Evolutionary conservation across 345 rosid genomes (phyloP).

Genomic region (Capsella bursapastoris): DNA sequence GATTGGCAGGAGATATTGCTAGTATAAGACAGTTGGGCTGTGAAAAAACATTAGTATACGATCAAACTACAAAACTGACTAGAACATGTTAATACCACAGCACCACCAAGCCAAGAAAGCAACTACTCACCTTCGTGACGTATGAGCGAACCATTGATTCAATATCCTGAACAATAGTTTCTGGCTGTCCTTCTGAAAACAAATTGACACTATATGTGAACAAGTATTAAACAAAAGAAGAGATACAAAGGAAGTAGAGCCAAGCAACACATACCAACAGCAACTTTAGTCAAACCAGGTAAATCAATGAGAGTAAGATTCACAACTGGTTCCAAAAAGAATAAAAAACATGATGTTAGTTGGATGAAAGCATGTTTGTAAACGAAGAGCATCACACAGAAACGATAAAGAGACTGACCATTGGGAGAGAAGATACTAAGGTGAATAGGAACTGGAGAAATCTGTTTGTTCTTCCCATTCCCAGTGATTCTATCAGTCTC

Average conservation of each 20-base stretch:
- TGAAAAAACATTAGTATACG: constrained; percentile 5
- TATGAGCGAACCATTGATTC: constrained; percentile 84
- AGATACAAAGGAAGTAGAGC: not conserved
- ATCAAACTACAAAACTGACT: not conserved
- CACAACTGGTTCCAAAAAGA: constrained; percentile 66
- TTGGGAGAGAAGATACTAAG: constrained; percentile 89
- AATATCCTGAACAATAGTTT: constrained; percentile 77
- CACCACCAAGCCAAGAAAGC: constrained; percentile 12
- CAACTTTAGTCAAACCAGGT: constrained; percentile 95
- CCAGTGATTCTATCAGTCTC: constrained; percentile 93
- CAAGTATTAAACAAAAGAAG: not conserved
- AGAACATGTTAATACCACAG: not conserved
- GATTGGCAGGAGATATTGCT: constrained; percentile 98
- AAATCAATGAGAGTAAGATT: constrained; percentile 91
- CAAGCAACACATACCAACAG: constrained; percentile 63
- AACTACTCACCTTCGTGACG: constrained; percentile 69
- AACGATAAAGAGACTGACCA: constrained; percentile 45
- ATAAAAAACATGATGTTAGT: constrained; percentile 14
- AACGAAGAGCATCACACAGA: not conserved
- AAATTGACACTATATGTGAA: not conserved
- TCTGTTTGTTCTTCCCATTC: constrained; percentile 80
- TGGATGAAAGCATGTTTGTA: not conserved
- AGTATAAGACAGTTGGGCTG: constrained; percentile 90
- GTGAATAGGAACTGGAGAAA: constrained; percentile 90
- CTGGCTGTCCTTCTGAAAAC: constrained; percentile 89